Conservation (phyloP, 192 early-diverging fungal species). For the Dispira parvispora region DNA sequence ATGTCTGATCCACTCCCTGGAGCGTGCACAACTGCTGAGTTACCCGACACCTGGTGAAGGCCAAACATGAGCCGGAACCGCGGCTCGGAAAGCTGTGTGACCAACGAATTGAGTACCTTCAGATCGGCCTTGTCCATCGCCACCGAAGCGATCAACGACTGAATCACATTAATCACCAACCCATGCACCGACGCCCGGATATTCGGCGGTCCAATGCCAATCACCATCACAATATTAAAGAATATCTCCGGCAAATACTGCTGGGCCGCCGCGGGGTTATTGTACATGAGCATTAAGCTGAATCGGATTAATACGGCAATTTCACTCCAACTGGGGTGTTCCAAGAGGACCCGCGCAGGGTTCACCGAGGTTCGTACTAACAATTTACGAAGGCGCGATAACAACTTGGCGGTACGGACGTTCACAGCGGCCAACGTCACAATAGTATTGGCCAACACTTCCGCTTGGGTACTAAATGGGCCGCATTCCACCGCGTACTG, state of each 20-base stretch:
- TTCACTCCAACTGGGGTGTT: constrained; percentile 82
- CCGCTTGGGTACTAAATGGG: constrained; percentile 55
- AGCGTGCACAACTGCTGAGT: constrained; percentile 44
- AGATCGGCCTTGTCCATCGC: constrained; percentile 34
- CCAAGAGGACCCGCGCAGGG: constrained; percentile 48
- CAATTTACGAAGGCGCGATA: constrained; percentile 62
- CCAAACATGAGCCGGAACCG: constrained; percentile 72
- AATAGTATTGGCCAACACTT: constrained; percentile 74
- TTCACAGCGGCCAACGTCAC: constrained; percentile 65
- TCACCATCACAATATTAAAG: constrained; percentile 66
- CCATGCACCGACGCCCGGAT: constrained; percentile 84
- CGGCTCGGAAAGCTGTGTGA: constrained; percentile 65
- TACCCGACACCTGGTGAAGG: constrained; percentile 41
- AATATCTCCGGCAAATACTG: constrained; percentile 76
- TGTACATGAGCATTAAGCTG: constrained; percentile 79
- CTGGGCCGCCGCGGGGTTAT: constrained; percentile 52
- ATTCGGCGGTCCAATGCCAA: constrained; percentile 68
- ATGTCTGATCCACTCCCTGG: constrained; percentile 13
- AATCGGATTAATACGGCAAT: constrained; percentile 80
- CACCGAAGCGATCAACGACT: constrained; percentile 53
- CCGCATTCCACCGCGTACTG: constrained; percentile 66
- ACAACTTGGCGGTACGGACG: constrained; percentile 61
- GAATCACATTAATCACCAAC: constrained; percentile 83
- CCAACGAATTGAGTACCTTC: constrained; percentile 34
- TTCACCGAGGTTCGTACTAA: constrained; percentile 63